phyloP scores from a whole-genome alignment of 208 protist genomes.

The Wallacemonas sp. region DNA sequence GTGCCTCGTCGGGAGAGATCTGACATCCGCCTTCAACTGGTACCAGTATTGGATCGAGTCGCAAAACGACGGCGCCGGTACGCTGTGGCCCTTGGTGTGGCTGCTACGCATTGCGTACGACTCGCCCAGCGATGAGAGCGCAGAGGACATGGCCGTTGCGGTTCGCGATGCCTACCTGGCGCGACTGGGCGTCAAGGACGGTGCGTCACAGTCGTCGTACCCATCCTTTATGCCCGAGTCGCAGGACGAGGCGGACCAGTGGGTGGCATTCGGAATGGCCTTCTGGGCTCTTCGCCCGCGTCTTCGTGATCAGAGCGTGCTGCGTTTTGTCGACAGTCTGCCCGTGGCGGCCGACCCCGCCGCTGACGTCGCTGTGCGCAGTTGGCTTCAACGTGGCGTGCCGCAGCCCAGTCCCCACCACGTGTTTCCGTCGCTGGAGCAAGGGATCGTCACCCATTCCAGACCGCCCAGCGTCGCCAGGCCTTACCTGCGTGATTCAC shows the following conservation, averaged over 20 bases:
- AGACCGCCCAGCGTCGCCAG: not conserved
- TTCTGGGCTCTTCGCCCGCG: constrained; percentile 42
- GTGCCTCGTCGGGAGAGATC: constrained; percentile 73
- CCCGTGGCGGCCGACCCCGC: constrained; percentile 11
- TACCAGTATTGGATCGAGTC: constrained; percentile 83
- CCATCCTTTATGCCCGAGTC: not conserved
- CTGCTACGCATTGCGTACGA: constrained; percentile 55
- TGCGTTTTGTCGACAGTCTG: constrained; percentile 46
- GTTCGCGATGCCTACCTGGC: constrained; percentile 66
- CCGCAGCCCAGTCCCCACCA: constrained; percentile 53
- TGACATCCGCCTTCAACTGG: constrained; percentile 84
- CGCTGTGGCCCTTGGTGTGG: constrained; percentile 47
- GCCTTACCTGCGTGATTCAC: constrained; percentile 70
- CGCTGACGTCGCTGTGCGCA: not conserved
- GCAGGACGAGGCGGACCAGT: constrained; percentile 29
- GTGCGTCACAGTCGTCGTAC: not conserved
- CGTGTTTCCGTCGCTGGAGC: constrained; percentile 74
- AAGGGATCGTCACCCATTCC: constrained; percentile 2
- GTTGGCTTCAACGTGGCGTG: constrained; percentile 27
- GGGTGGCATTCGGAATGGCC: constrained; percentile 35
- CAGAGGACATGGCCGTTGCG: constrained; percentile 77
- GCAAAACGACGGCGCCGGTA: constrained; percentile 23
- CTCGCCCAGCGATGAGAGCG: constrained; percentile 71
- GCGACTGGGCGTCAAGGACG: constrained; percentile 25
- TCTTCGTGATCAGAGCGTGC: constrained; percentile 32